Base-by-base conservation (phyloP, 139 green algal genomes). In the Haematococcus sp. region DNA sequence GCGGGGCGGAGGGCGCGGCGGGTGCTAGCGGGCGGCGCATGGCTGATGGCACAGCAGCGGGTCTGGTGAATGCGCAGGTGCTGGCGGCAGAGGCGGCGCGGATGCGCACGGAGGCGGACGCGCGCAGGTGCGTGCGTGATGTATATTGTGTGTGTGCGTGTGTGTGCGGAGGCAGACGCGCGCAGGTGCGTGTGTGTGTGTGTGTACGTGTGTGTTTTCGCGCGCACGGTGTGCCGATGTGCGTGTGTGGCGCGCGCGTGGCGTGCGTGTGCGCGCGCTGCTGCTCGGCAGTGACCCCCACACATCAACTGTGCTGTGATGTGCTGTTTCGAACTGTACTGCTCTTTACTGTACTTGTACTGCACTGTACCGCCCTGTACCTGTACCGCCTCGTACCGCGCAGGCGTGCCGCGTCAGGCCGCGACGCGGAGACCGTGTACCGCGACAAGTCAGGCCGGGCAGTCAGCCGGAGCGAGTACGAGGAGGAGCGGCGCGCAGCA, bases 341-440 rank as follows among this genome's bases (percentile, higher is more conserved):
- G n/a, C n/a, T n/a, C n/a, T n/a, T n/a, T 11, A 49, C 11, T 49
- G 11, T 11, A 49, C 11, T 49, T 49, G 40, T 49, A 49, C 27
- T 40, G 59, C 59, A 67, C 59, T 40, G 59, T 40, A 43, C 59
- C 40, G 59, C 27, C 40, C 28, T 67, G 59, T 40, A 28, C 67
- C n/a, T 58, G 43, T 23, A 35, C 5, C 33, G 4, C 52, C 15
- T 63, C 44, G 4, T 58, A 43, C 20, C 4, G 7, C 63, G 25
- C 65, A 88, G 83, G 73, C 77, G 78, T 1, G 65, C 67, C 22
- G 82, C 76, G 1, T 78, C 80, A 34, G 89, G 89, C 11, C 74
- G 83, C 4, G 83, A 78, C 30, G 88, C 87, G 4, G 51, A 83
- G 17, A 95, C 91, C 20, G 85, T 95, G 34, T 93, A 93, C 74